Evolutionary conservation across 1,139 yeast genomes (phyloP), one percentile per base, ranked within the genome.

Genomic region (Pichiaceae sp.): DNA sequence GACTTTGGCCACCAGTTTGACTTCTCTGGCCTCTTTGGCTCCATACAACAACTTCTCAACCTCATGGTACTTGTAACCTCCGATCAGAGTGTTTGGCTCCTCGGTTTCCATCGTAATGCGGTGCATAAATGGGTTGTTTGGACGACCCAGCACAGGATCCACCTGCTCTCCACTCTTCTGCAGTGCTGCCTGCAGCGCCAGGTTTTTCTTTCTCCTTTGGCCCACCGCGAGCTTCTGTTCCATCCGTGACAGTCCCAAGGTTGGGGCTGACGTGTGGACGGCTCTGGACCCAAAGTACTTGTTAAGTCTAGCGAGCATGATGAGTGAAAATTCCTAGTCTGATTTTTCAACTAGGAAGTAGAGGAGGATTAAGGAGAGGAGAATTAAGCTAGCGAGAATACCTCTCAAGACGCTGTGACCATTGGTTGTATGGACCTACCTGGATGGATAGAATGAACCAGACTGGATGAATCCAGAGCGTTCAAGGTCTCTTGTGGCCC

Each of bases 131-230:
- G 81, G 78, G 43, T 78, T 78, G 36, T 70, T 62, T 4, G 73
- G 59, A 38, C 70, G 71, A 8, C 96, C 96, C 41, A 86, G 68
- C 2, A 87, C 95, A 1, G 96, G 96, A 58, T 87, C 85, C 24
- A 77, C 73, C 27, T 46, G 46, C 27, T 49, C 56, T 17, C 42
- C 43, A 17, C 43, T 45, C 27, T 40, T 42, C 17, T 44, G 39
- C 28, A 41, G 43, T 4, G 51, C 36, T 4, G 41, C 35, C 37
- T 54, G 56, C 20, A 49, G 38, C 11, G 57, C 53, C 29, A 49
- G 37, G 34, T 56, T 57, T 28, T 45, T 44, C 43, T 55, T 52
- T 47, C 51, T 55, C 46, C 53, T 57, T 36, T 47, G 24, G 9
- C 7, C 24, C 7, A 11, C 24, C 11, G 34, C 41, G 5, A 41